These are phyloP conservation scores for Beta vulgaris DNA, from an alignment of 148 eudicot genomes.

Conservation along the genomic window DNA sequence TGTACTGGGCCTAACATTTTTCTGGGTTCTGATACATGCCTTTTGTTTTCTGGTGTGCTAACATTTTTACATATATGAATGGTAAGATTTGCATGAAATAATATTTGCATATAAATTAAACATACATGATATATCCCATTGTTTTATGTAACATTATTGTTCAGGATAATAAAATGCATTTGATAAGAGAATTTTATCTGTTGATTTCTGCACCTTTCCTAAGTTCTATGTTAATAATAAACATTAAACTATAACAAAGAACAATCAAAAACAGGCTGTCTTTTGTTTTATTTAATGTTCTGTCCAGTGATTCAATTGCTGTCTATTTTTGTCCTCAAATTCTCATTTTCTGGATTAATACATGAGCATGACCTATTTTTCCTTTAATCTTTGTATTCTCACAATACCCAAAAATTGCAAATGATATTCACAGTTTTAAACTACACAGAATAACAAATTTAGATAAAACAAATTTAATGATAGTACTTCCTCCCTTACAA, in stretches of 20 bases:
- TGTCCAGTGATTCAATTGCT: slow-evolving; percentile 35
- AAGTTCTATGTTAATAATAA: slow-evolving; percentile 17
- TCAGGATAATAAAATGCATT: neutral
- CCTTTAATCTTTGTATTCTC: neutral
- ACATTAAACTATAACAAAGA: slow-evolving; percentile 21
- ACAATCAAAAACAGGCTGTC: slow-evolving; percentile 40
- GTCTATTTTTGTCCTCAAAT: slow-evolving; percentile 35
- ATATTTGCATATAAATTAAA: neutral
- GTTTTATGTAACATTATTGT: neutral
- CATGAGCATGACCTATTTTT: slow-evolving; percentile 3
- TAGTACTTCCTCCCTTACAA: no score
- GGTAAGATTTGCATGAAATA: slow-evolving; percentile 26
- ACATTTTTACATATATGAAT: slow-evolving; percentile 14
- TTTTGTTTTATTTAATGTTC: slow-evolving; percentile 40
- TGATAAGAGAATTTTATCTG: slow-evolving; percentile 13
- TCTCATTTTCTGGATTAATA: slow-evolving; percentile 31
- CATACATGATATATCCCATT: neutral
- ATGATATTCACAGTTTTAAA: slow-evolving; percentile 3
- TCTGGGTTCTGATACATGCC: slow-evolving; percentile 3
- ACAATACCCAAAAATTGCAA: slow-evolving; percentile 8
- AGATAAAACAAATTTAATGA: neutral
- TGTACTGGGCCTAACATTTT: neutral
- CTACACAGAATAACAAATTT: neutral
- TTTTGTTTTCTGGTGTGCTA: slow-evolving; percentile 18
- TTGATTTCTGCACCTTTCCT: slow-evolving; percentile 19